Evolutionary conservation across 2,329 filamentous ascomycete species (phyloP), one percentile per base, ranked within the genome.

Genomic region (Dothistroma septosporum): DNA sequence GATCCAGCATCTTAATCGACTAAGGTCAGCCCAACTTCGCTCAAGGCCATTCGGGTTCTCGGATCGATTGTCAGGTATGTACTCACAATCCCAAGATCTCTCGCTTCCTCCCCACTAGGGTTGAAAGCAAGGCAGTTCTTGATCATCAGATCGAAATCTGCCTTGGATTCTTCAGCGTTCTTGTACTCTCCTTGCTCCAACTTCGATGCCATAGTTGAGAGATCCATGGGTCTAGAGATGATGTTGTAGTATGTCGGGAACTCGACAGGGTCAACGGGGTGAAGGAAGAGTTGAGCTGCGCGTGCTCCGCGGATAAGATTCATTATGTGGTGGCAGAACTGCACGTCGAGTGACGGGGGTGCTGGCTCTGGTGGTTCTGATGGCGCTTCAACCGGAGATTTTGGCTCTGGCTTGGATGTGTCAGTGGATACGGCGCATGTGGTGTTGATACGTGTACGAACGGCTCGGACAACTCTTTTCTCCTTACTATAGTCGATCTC

Each of bases 91-190:
- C 52, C 52, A 21, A 33, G 22, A 19, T 54, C 52, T 12, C 52
- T 33, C 2, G 37, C 31, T n/a, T 14, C n/a, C 12, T 41, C 32
- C 0, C 32, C 32, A 33, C 21, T 12, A 6, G 52, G 52, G 11
- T 54, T 54, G 32, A 37, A 54, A 8, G 37, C 28, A 7, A 37
- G 21, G 8, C 52, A 54, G 14, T 54, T 54, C 19, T 24, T 8
- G 22, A 54, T 54, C 52, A 54, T 54, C 24, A 54, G 19, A 14
- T 54, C 52, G 52, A 54, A 41, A 54, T 54, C 52, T 32, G 33
- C 37, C 32, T 54, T 54, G 19, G 41, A 33, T n/a, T 54, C 52
- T 32, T 54, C 52, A n/a, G 52, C 31, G 14, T 12, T 21, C 7
- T 28, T 35, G 19, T 41, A 54, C 32, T 21, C 22, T 33, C 52